These are phyloP conservation scores for Auricularia sp. DNA, from an alignment of 768 basidiomycete species.

Conservation along the genomic window DNA sequence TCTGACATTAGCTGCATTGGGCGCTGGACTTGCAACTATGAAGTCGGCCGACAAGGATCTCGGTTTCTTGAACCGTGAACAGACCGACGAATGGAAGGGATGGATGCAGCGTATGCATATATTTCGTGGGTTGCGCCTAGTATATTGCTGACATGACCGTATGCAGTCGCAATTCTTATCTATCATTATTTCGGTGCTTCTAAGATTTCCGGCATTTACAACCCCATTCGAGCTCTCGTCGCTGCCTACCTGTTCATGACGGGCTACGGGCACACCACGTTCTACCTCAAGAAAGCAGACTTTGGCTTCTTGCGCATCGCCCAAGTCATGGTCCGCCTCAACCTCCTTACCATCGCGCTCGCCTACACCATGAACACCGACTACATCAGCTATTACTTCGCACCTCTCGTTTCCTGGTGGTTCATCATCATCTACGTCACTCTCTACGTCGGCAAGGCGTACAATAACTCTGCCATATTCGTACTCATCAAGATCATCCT, in stretches of 20 bases:
- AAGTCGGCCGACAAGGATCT: constrained; percentile 70
- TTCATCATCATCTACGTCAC: constrained; percentile 79
- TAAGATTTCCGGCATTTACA: constrained; percentile 86
- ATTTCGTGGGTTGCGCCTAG: neutral
- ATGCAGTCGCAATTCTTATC: constrained; percentile 73
- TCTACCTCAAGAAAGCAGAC: constrained; percentile 83
- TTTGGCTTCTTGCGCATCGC: constrained; percentile 71
- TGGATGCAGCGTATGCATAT: constrained; percentile 84
- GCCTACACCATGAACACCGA: constrained; percentile 89
- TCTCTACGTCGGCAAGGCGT: constrained; percentile 56
- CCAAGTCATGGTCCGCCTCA: constrained; percentile 72
- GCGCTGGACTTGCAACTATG: constrained; percentile 52
- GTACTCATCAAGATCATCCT: constrained; percentile 59
- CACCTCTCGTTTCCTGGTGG: constrained; percentile 86
- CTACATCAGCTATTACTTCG: constrained; percentile 86
- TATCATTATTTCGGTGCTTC: constrained; percentile 91
- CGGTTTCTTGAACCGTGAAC: constrained; percentile 83
- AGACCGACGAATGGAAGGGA: constrained; percentile 96
- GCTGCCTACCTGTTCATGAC: constrained; percentile 80
- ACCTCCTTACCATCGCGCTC: constrained; percentile 70
- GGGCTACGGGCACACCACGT: constrained; percentile 83
- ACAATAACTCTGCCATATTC: constrained; percentile 62
- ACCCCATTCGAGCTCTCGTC: constrained; percentile 79
- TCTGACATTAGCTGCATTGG: constrained; percentile 45
- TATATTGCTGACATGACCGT: neutral